Evolutionary conservation across 75 land plant genomes (phyloP), one percentile per base, ranked within the genome.

Genomic region (Pinus albicaulis): DNA sequence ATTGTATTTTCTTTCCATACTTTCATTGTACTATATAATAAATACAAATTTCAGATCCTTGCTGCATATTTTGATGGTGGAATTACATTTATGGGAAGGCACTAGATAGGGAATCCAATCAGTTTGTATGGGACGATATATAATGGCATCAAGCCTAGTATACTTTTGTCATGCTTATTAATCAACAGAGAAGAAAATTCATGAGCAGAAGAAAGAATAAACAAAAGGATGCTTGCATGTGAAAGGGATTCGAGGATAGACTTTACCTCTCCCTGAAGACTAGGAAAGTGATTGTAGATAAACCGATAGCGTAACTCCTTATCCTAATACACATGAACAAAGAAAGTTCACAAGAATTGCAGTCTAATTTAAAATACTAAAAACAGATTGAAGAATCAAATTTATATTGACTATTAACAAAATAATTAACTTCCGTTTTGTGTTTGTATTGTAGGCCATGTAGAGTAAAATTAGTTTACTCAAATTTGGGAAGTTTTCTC

Each of bases 271-370:
- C 87, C 95, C 36, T 81, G 82, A 69, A 92, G 84, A 70, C 83
- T 85, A 74, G 97, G 97, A 73, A 89, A 92, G 59, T 90, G 91
- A 73, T 94, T 94, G 76, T 89, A 92, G 65, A 94, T 85, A 73
- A 94, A 94, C 13, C 97, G 90, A 65, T 94, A 94, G n/a, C 92
- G 84, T 76, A 94, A 34, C 10, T 94, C 97, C 59, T 84, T 89
- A 69, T 94, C 97, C 97, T 94, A 90, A 71, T 76, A 77, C 73
- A 71, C 65, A 68, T 20, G 63, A 60, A 74, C 17, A 52, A 36
- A 72, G 16, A 77, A 48, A 23, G 36, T 13, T 17, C 41, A 38
- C 41, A 38, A 68, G 8, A 68, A 41, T 2, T 68, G 22, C 23
- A 41, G 11, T 23, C 3, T 22, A 8, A 11, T 36, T 68, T 41